phyloP scores from a whole-genome alignment of 257 asterid species.

The Lantana camara region DNA sequence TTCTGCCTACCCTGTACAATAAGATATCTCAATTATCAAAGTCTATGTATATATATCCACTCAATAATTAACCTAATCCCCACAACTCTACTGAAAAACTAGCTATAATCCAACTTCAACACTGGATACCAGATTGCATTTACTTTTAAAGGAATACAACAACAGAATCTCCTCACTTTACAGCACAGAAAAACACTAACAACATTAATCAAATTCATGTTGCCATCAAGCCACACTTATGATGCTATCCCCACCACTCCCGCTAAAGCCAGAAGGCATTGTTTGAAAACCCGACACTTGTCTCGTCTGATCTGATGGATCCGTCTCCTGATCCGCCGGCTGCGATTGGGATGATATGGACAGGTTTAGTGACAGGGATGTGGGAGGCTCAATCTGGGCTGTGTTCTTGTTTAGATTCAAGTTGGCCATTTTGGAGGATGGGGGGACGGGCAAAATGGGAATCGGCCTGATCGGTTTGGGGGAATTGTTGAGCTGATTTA shows the following conservation, averaged over 20 bases:
- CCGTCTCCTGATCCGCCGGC: not conserved
- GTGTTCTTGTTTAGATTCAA: conserved; percentile 59
- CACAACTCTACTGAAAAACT: conserved; percentile 39
- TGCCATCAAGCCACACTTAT: conserved; percentile 85
- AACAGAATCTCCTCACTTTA: conserved; percentile 32
- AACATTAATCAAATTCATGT: conserved; percentile 19
- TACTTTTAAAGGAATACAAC: conserved; percentile 23
- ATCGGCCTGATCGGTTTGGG: conserved; percentile 59
- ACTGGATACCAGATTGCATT: no score
- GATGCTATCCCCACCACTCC: conserved; percentile 83
- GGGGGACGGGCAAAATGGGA: conserved; percentile 73
- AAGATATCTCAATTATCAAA: conserved; percentile 29
- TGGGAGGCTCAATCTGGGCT: conserved; percentile 37
- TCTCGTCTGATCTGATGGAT: conserved; percentile 29
- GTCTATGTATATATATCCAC: conserved; percentile 25
- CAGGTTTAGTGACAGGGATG: conserved; percentile 58
- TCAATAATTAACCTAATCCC: conserved; percentile 36
- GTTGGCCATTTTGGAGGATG: conserved; percentile 78
- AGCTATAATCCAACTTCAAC: conserved; percentile 36
- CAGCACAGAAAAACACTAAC: conserved; percentile 46
- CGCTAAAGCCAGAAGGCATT: conserved; percentile 64
- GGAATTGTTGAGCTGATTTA: conserved; percentile 55
- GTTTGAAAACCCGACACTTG: conserved; percentile 59
- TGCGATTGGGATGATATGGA: conserved; percentile 46
- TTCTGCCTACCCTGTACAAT: conserved; percentile 36